A percentile compares a stretch with the other conserved stretches of the same genome.
phyloP scores from a whole-genome alignment of 305 asterid species.

The Fraxinus ornus region DNA sequence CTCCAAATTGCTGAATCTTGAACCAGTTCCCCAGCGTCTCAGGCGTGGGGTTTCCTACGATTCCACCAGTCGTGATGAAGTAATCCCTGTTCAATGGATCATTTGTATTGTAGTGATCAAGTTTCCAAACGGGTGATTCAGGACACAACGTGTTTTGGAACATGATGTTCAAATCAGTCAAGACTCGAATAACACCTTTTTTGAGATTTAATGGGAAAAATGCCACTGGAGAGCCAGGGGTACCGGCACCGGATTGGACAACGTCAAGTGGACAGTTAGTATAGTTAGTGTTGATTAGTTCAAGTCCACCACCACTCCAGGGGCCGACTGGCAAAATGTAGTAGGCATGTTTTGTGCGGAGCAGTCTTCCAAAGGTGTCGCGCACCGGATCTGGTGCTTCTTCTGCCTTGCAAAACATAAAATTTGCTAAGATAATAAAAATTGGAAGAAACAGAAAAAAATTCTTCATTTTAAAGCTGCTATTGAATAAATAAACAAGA shows the following conservation, averaged over 20 bases:
- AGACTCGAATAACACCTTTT: neutral
- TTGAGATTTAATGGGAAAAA: constrained; percentile 17
- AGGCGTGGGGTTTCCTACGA: constrained; percentile 20
- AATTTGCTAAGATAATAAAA: neutral
- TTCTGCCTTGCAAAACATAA: neutral
- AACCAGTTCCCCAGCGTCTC: constrained; percentile 8
- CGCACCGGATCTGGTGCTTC: neutral
- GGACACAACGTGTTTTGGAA: neutral
- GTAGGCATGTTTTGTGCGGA: constrained; percentile 8
- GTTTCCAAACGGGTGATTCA: neutral
- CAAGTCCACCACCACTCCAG: constrained; percentile 24
- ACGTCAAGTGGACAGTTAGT: constrained; percentile 17
- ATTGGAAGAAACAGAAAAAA: neutral
- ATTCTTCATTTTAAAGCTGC: neutral
- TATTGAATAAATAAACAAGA: too few species aligned
- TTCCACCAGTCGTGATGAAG: constrained; percentile 22
- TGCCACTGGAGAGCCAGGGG: neutral
- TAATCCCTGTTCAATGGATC: constrained; percentile 10
- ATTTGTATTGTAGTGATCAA: neutral
- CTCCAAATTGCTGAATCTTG: constrained; percentile 16
- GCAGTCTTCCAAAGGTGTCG: constrained; percentile 9
- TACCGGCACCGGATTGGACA: neutral
- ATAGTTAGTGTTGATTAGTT: neutral
- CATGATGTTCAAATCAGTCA: constrained; percentile 9
- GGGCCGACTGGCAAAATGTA: constrained; percentile 18